phyloP scores from a whole-genome alignment of 2,329 filamentous ascomycete species.

The Cladosporium sp. region DNA sequence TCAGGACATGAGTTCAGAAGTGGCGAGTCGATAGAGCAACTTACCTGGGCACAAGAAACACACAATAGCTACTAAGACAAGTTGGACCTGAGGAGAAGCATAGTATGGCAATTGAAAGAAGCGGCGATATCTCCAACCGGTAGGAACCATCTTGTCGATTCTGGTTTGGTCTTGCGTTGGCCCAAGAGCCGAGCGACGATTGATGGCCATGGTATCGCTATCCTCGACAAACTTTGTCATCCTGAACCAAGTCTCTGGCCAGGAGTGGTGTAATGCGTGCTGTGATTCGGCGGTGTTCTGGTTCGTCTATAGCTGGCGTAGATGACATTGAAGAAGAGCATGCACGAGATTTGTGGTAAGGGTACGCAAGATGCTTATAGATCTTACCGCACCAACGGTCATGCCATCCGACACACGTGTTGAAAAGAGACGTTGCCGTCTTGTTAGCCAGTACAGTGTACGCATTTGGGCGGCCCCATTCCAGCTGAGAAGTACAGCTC shows the following conservation, averaged over 20 bases:
- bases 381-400: too few relatives aligned
- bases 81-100: constrained; percentile 44
- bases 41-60: constrained; percentile 48
- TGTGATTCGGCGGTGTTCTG: too few relatives aligned
- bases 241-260: neutral
- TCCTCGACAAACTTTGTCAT: constrained; percentile 8
- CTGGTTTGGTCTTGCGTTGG: neutral
- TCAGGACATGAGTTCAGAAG: neutral
- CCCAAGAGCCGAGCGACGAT: neutral
- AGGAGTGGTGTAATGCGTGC: too few relatives aligned
- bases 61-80: constrained; percentile 45
- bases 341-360: too few relatives aligned
- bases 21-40: neutral
- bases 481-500: too few relatives aligned
- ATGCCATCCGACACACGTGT: too few relatives aligned
- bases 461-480: too few relatives aligned
- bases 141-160: constrained; percentile 20
- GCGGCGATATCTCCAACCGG: constrained; percentile 44
- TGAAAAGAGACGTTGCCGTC: too few relatives aligned
- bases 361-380: too few relatives aligned
- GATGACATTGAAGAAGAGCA: too few relatives aligned
- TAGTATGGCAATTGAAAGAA: constrained; percentile 42
- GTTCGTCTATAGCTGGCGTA: too few relatives aligned
- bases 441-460: too few relatives aligned
- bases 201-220: constrained; percentile 2